These are phyloP conservation scores for Candida hungchunana DNA, from an alignment of 805 yeast genomes.

Conservation along the genomic window DNA sequence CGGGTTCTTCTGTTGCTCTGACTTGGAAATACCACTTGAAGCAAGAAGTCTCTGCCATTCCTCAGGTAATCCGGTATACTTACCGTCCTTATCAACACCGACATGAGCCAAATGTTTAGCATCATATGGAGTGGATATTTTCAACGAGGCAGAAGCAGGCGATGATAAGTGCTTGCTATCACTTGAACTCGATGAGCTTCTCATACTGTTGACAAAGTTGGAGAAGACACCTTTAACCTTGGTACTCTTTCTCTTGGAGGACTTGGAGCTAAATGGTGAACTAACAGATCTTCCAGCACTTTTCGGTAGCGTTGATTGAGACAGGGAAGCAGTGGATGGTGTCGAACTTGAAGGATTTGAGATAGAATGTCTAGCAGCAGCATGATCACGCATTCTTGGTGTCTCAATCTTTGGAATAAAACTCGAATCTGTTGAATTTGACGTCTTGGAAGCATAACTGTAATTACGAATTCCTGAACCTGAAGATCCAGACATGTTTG, in stretches of 20 bases:
- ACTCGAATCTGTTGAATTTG: conserved; percentile 11
- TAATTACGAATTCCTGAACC: conserved; percentile 5
- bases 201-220: conserved; percentile 41
- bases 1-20: conserved; percentile 87
- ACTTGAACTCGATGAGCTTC: conserved; percentile 34
- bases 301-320: conserved; percentile 14
- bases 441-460: conserved; percentile 7
- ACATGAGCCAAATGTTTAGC: conserved; percentile 92
- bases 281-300: conserved; percentile 22
- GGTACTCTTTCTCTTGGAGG: conserved; percentile 37
- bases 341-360: conserved; percentile 15
- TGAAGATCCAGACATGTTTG: conserved; percentile 15
- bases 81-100: conserved; percentile 81
- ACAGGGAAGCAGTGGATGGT: conserved; percentile 13
- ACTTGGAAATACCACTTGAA: conserved; percentile 82
- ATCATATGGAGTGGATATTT: conserved; percentile 88
- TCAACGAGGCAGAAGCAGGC: conserved; percentile 28
- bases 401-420: conserved; percentile 13
- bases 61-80: conserved; percentile 86
- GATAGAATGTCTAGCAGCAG: conserved; percentile 12
- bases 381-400: conserved; percentile 12
- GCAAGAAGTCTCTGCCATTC: conserved; percentile 86
- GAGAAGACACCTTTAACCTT: conserved; percentile 58
- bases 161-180: conserved; percentile 14
- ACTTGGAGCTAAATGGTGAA: conserved; percentile 22